Evolutionary conservation across 1,284 basidiomycete species (phyloP), one percentile per base, ranked within the genome.

Genomic region (Ustilago cynodontis): DNA sequence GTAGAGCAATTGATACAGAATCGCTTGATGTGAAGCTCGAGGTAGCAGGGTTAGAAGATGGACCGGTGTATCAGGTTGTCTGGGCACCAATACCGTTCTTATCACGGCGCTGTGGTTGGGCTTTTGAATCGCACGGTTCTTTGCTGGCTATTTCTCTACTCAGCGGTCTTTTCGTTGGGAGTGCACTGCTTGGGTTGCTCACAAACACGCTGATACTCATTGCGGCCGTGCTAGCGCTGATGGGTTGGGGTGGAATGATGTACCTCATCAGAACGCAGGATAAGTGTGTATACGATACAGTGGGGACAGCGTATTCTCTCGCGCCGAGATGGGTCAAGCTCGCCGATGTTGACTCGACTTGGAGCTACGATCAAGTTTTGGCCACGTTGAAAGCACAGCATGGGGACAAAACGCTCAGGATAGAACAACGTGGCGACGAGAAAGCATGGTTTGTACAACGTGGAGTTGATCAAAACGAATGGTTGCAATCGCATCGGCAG

Each of bases 171-270:
- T 52, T 72, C 1, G 7, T 47, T n/a, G 56, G 22, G 1, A 18
- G 33, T 1, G 22, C 37, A 1, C 16, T 65, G 22, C 55, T 68
- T 3, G 54, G 61, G 3, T 10, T 55, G 18, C 20, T 73, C 14
- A 96, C 95, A 81, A 95, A 80, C 89, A 95, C 88, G 93, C 94
- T 95, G 62, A 65, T 77, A 71, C 69, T 79, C 43, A 53, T 88
- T 87, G 87, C 86, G 92, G 94, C 94, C 86, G 97, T 93, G 76
- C 94, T 95, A 88, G 96, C 96, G 88, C 97, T 98, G 81, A 93
- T 16, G 2, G 29, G 26, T 0, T 66, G 67, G 67, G 37, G 29
- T 11, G 26, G 45, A 20, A 31, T 66, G 45, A 70, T 51, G 54
- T 57, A 52, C 28, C 35, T 75, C 5, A 37, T 71, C 2, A 28